Percentiles rank a stretch among this genome's conserved stretches.
phyloP scores from a whole-genome alignment of 768 basidiomycete species.

The Tricholoma hemisulphureum region DNA sequence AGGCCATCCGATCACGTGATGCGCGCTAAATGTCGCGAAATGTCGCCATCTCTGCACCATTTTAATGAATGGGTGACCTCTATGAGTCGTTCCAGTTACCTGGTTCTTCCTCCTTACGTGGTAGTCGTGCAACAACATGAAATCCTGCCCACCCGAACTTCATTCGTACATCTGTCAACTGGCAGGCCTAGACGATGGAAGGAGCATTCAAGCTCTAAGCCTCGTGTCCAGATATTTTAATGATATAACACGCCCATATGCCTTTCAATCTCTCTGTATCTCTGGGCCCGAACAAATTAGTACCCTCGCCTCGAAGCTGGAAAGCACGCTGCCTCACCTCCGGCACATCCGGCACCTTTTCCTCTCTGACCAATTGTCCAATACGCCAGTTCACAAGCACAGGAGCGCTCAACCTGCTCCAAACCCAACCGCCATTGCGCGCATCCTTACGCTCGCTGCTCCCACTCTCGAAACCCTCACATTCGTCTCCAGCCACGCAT shows the following conservation, averaged over 20 bases:
- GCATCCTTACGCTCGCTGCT: constrained; percentile 37
- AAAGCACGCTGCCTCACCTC: constrained; percentile 32
- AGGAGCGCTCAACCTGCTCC: constrained; percentile 5
- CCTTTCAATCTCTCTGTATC: constrained; percentile 40
- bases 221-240: constrained; percentile 41
- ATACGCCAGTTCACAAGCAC: constrained; percentile 8
- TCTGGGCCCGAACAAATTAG: constrained; percentile 27
- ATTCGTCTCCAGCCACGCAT: constrained; percentile 33
- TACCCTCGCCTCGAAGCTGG: constrained; percentile 29
- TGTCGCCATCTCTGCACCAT: constrained; percentile 27
- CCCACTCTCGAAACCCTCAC: constrained; percentile 43
- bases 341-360: constrained; percentile 45
- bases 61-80: background rate
- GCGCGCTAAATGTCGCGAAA: constrained; percentile 16
- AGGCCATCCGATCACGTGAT: constrained; percentile 7
- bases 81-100: background rate
- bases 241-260: constrained; percentile 36
- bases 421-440: constrained; percentile 22
- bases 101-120: background rate
- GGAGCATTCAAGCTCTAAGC: constrained; percentile 35
- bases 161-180: constrained; percentile 44
- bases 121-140: constrained; percentile 21
- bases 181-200: constrained; percentile 40
- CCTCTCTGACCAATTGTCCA: constrained; percentile 29
- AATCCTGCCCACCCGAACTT: constrained; percentile 42